A percentile compares a stretch with the other conserved stretches of the same genome.
Evolutionary conservation across 1,139 yeast species (phyloP).

Genomic region (Ogataea hybrid): DNA sequence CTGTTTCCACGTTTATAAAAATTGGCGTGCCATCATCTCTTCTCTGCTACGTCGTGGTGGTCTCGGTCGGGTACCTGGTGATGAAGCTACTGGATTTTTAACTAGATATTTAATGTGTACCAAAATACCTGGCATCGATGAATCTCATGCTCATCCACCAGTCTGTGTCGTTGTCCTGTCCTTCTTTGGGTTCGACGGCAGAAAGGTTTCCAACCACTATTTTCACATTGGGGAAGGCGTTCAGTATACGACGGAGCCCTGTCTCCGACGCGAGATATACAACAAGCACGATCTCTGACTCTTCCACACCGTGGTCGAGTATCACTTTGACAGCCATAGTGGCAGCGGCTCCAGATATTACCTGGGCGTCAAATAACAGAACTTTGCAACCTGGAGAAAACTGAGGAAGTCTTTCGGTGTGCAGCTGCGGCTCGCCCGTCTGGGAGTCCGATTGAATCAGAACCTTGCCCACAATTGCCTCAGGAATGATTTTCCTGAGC

Average conservation of each 20-base stretch:
- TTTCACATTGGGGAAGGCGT: conserved; percentile 63
- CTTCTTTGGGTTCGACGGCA: conserved; percentile 32
- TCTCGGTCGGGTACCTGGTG: conserved; percentile 76
- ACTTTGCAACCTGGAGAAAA: conserved; percentile 41
- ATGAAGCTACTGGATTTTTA: conserved; percentile 42
- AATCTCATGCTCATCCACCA: conserved; percentile 72
- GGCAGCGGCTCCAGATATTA: conserved; percentile 90
- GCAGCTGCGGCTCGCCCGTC: conserved; percentile 94
- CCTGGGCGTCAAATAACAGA: conserved; percentile 79
- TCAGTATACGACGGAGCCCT: conserved; percentile 71
- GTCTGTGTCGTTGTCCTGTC: conserved; percentile 35
- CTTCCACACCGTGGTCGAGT: conserved; percentile 72
- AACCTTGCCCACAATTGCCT: conserved; percentile 74
- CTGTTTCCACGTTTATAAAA: conserved; percentile 78
- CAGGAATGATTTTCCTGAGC: conserved; percentile 71
- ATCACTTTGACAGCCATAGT: conserved; percentile 92
- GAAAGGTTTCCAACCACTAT: conserved; percentile 72
- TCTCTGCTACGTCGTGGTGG: conserved; percentile 63
- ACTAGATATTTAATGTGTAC: conserved; percentile 45
- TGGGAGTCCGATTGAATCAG: conserved; percentile 82
- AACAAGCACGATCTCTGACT: conserved; percentile 64
- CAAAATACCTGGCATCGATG: conserved; percentile 77
- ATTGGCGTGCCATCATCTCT: conserved; percentile 88
- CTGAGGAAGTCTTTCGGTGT: conserved; percentile 63
- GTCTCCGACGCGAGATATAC: conserved; percentile 76